Base-by-base conservation (phyloP, 208 protist genomes). In the Borovskyia barvae region DNA sequence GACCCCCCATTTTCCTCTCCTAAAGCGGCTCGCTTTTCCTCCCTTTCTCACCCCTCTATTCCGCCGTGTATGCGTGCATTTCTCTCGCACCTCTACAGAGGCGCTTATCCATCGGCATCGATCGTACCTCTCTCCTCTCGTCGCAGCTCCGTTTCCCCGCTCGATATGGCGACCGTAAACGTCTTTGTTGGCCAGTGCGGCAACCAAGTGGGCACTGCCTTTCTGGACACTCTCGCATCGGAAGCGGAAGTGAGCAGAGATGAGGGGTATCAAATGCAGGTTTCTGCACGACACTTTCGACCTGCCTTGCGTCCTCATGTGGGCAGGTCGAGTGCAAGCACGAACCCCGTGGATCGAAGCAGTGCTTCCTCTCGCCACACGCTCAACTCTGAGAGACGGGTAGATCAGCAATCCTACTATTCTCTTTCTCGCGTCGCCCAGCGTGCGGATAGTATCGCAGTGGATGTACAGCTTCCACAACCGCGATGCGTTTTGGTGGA, bases 141-240 rank as follows among this genome's bases (percentile, higher is more conserved):
- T 50, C 20, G n/a, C 7, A 32, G 11, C 37, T 42, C 50, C 26
- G 29, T 35, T 37, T 47, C 42, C 50, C 15, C 24, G 47, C 11
- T 26, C 8, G 11, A 2, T 1, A 89, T 90, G 82, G 33, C 77
- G 4, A 87, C 77, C 26, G 72, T 87, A 2, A 77, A 93, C 62
- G 70, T 90, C 0, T 74, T 90, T 53, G 83, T 97, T 2, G 93
- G 93, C 1, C 89, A 97, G 67, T 97, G 90, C 58, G 93, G 93
- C 35, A 97, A 94, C 63, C 89, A 97, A 66, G 75, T 97, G 9
- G 93, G 93, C 28, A 42, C 77, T 12, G 17, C 58, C 6, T 94
- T 96, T 62, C 78, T 92, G 7, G 73, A 92, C 47, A 26, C 63
- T 2, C 55, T 94, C 24, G 72, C 77, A 11, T 47, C 57, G 22